Evolutionary conservation across 805 yeast species (phyloP), one percentile per base, ranked within the genome.

Genomic region (Torulaspora maleeae): DNA sequence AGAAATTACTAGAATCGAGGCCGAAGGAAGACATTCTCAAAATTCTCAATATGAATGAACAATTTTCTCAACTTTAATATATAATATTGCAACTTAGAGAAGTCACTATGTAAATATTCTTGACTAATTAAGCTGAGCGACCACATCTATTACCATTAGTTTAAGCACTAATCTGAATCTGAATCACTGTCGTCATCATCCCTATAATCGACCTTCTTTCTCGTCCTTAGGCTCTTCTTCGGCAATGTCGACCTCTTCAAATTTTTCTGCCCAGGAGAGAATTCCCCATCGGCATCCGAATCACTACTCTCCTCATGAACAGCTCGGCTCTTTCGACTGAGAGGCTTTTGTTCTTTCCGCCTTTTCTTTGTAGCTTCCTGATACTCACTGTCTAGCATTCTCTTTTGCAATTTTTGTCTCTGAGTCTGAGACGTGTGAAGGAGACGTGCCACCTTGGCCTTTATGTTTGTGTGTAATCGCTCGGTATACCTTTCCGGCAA

Each of bases 1-100:
- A 79, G 56, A 68, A 71, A 54, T 66, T 90, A 41, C 74, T 90
- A 63, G 74, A 78, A 51, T 49, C 76, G 34, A 89, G 85, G 62
- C 95, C 95, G 1, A 75, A 76, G 53, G 86, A 80, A 4, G 75
- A 77, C 38, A 63, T 89, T 36, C 41, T 86, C 51, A 64, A 76
- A 36, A 83, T 87, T 60, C 70, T 88, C 45, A 68, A 68, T 45
- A 51, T 59, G n/a, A 43, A 47, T 20, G 29, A 49, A 29, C 43
- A 28, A 30, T 30, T 12, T 36, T 24, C 25, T 25, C 33, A 25
- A 19, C 35, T 11, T 19, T 19, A 12, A 12, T 13, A 12, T 13
- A 10, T 22, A 8, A 10, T 17, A 27, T 5, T 36, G 33, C 40
- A 27, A 25, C 7, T 17, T 1, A 32, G 28, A 32, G 28, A 22